phyloP scores from a whole-genome alignment of 2,329 filamentous ascomycete species.

The Pseudofabraea citricarpa region DNA sequence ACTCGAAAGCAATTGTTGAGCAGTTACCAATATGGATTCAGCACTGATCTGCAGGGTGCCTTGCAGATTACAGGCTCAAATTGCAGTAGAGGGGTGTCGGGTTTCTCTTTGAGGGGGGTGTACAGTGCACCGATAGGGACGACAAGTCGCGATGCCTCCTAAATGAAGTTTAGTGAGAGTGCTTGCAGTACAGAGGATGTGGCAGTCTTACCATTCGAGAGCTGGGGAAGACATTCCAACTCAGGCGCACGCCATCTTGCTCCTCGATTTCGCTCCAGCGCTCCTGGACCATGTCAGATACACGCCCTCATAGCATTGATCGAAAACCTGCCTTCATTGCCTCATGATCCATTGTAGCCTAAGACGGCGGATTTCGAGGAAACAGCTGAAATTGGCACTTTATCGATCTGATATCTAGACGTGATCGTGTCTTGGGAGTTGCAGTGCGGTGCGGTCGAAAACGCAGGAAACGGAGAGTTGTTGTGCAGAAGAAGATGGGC shows the following conservation, averaged over 20 bases:
- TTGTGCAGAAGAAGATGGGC: no score
- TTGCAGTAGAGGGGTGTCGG: constrained; percentile 80
- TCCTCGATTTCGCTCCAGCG: constrained; percentile 97
- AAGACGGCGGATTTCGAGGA: no score
- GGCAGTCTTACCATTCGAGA: constrained; percentile 74
- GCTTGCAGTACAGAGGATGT: constrained; percentile 15
- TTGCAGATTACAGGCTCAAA: constrained; percentile 98
- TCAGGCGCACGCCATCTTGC: constrained; percentile 88
- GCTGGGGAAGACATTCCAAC: constrained; percentile 98
- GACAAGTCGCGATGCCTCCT: constrained; percentile 92
- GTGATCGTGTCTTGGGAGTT: no score
- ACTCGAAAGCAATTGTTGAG: no score
- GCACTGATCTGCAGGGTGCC: constrained; percentile 86
- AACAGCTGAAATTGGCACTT: no score
- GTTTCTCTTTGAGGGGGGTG: constrained; percentile 92
- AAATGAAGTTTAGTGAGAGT: constrained; percentile 26
- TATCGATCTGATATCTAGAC: no score
- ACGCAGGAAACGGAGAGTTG: no score
- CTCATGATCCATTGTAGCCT: constrained; percentile 78
- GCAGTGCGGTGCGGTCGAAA: no score
- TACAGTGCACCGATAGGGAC: constrained; percentile 96
- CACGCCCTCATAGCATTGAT: neutral
- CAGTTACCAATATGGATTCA: constrained; percentile 97
- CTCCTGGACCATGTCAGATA: constrained; percentile 41
- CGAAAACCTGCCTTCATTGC: constrained; percentile 59